Evolutionary conservation across 139 green algal genomes (phyloP), one percentile per base, ranked within the genome.

Genomic region (Volvox reticuliferus): DNA sequence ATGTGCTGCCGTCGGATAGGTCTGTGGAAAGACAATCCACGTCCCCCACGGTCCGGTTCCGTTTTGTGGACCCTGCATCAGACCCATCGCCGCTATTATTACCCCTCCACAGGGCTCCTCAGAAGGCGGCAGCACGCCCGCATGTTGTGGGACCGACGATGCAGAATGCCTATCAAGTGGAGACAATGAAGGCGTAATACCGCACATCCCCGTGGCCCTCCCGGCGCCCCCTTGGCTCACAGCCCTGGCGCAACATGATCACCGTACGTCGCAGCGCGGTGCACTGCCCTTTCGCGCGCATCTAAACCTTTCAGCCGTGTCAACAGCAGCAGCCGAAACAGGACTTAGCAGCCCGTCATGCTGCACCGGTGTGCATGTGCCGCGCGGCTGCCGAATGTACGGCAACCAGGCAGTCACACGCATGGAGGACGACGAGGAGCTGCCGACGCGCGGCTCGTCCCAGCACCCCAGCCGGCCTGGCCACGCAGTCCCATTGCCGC

Each of bases 101-200:
- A 14, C 9, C 44, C 65, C 9, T 28, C 65, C 30, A 22, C 82
- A 88, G 82, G 33, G 65, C 33, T 33, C 82, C 6, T 37, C 65
- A 13, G 32, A 50, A 44, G 33, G 37, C 28, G n/a, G 85, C 69
- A 55, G 26, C 67, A 63, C 28, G 21, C 0, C 36, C 2, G 36
- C 36, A 26, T 36, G 22, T 30, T n/a, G 30, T 12, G 36, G 65
- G 0, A 21, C 21, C 6, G 69, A n/a, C 37, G 85, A 89, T 50
- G 20, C 32, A 26, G 85, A 89, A 68, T 82, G 85, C 44, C 68
- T 89, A 82, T n/a, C 85, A 82, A 61, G 69, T 19, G 55, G 55
- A 14, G 85, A 89, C 36, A 24, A 3, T 2, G 85, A 89, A 75
- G 83, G 83, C 19, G 83, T 89, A 80, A 81, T 71, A 89, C 36